These are phyloP conservation scores for Amanita exitialis DNA, from an alignment of 768 basidiomycete genomes.

Conservation along the genomic window DNA sequence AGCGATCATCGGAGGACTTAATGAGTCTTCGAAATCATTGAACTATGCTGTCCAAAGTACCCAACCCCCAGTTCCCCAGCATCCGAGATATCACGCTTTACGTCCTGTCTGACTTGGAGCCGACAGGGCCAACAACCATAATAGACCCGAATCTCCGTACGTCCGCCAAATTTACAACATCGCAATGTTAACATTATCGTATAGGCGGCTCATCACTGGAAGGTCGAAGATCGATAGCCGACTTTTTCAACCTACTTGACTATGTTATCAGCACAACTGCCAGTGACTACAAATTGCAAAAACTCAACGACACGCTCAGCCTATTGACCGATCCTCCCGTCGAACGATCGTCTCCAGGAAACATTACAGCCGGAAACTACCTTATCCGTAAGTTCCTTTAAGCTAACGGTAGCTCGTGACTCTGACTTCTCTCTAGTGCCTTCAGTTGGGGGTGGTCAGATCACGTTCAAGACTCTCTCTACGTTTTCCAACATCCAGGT, in stretches of 20 bases:
- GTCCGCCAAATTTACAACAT: background rate
- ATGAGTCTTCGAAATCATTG: no score
- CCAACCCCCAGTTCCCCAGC: background rate
- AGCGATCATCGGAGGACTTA: no score
- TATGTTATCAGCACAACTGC: conserved; percentile 4
- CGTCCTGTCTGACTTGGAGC: background rate
- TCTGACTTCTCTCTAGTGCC: conserved; percentile 12
- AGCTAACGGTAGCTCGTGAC: conserved; percentile 7
- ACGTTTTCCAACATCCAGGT: conserved; percentile 8
- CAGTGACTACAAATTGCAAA: conserved; percentile 11
- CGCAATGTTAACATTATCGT: conserved; percentile 6
- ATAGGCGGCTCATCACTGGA: conserved; percentile 12
- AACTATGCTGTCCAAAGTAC: no score
- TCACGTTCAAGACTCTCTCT: background rate
- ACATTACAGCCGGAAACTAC: conserved; percentile 11
- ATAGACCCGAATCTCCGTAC: background rate
- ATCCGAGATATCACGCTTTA: background rate
- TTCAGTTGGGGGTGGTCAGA: conserved; percentile 8
- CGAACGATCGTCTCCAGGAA: conserved; percentile 13
- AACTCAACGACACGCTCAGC: background rate
- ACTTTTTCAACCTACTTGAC: conserved; percentile 13
- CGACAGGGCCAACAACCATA: background rate
- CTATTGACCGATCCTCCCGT: conserved; percentile 5
- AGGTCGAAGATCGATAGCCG: conserved; percentile 12
- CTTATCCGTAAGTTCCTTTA: conserved; percentile 10